A percentile compares a stretch with the other conserved stretches of the same genome.
phyloP scores from a whole-genome alignment of 148 eudicot genomes.

The Fagopyrum homotropicum region DNA sequence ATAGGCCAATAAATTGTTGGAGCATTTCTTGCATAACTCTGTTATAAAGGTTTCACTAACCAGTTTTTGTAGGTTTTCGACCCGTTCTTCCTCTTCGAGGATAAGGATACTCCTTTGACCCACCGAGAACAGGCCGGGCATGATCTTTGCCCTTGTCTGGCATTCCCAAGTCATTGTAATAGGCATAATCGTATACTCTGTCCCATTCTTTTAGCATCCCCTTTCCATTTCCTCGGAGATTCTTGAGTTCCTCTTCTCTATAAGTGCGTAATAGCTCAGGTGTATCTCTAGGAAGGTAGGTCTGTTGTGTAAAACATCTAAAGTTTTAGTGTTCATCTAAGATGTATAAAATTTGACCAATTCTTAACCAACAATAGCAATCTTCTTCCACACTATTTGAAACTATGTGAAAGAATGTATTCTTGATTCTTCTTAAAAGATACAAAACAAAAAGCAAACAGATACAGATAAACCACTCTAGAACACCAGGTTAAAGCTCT shows the following conservation, averaged over 20 bases:
- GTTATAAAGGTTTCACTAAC: conserved; percentile 24
- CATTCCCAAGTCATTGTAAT: conserved; percentile 70
- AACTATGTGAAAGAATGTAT: not conserved
- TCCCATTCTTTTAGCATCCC: conserved; percentile 82
- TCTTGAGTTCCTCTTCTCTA: conserved; percentile 68
- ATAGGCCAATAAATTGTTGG: not conserved
- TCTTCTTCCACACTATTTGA: not conserved
- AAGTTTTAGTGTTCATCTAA: not conserved
- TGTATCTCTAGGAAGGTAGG: conserved; percentile 63
- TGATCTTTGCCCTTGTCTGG: conserved; percentile 61
- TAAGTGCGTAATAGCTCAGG: conserved; percentile 55
- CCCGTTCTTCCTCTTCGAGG: conserved; percentile 80
- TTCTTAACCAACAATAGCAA: not conserved
- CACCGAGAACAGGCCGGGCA: conserved; percentile 82
- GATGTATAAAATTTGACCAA: not conserved
- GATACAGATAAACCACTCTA: not conserved
- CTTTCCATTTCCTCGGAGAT: conserved; percentile 67
- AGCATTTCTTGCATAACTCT: not conserved
- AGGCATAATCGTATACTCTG: conserved; percentile 77
- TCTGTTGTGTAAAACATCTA: conserved; percentile 25
- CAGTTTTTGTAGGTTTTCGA: conserved; percentile 56
- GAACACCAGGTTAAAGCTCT: not conserved
- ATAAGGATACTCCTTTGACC: conserved; percentile 60
- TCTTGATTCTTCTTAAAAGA: not conserved
- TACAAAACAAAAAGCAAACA: not conserved